Percentiles rank a stretch among this genome's conserved stretches.
Evolutionary conservation across 495 filamentous ascomycete species (phyloP).

Genomic region (Aspergillus bertholletiae): DNA sequence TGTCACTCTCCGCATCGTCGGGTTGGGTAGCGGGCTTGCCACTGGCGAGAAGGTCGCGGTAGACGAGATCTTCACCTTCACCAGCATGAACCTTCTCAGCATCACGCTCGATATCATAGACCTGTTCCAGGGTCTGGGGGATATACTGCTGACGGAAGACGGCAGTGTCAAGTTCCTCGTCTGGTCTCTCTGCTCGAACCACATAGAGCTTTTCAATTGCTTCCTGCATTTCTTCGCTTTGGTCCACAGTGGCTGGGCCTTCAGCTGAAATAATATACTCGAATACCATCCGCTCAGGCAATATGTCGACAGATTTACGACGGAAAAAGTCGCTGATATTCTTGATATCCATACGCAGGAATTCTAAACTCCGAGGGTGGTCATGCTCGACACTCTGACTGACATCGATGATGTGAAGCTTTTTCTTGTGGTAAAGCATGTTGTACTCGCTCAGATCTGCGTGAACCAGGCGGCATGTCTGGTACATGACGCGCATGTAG

Average conservation of each 20-base stretch:
- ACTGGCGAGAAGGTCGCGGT: conserved; percentile 73
- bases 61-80: conserved; percentile 69
- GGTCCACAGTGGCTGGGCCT: conserved; percentile 43
- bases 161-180: conserved; percentile 65
- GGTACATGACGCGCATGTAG: conserved; percentile 89
- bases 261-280: conserved; percentile 67
- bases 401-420: conserved; percentile 92
- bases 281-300: conserved; percentile 72
- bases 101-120: conserved; percentile 93
- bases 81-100: conserved; percentile 71
- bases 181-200: conserved; percentile 36
- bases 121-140: conserved; percentile 87
- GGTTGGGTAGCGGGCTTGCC: conserved; percentile 47
- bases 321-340: conserved; percentile 91
- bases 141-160: conserved; percentile 96
- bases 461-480: conserved; percentile 85
- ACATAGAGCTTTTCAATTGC: conserved; percentile 49
- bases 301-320: conserved; percentile 72
- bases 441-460: conserved; percentile 98
- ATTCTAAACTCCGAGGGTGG: conserved; percentile 86
- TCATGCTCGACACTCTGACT: conserved; percentile 96
- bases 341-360: conserved; percentile 96
- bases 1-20: conserved; percentile 32
- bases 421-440: conserved; percentile 78
- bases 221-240: conserved; percentile 38